Conservation (phyloP, 306 rosid species). For the Citrullus mucosospermus region DNA sequence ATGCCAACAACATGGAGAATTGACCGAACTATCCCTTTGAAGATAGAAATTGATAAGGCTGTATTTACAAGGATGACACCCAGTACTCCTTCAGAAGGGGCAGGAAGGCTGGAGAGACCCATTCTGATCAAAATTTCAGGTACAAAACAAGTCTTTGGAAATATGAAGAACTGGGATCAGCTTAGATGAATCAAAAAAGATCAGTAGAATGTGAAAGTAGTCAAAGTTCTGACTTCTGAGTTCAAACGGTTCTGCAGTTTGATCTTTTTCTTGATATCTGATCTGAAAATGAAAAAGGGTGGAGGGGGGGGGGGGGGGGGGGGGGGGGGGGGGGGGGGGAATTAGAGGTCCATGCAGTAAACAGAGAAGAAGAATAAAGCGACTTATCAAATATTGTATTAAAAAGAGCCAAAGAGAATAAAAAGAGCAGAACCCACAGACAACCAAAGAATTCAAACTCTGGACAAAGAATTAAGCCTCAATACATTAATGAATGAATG, state of each 20-base stretch:
- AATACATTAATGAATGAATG: neutral
- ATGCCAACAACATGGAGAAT: constrained; percentile 63
- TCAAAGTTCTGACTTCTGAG: neutral
- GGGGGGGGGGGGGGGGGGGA: neutral
- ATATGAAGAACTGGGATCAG: neutral
- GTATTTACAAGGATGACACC: constrained; percentile 68
- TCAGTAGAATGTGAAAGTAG: neutral
- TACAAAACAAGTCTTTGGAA: neutral
- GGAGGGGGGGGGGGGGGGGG: neutral
- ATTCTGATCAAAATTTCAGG: constrained; percentile 22
- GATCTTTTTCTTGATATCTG: neutral
- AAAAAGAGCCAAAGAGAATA: neutral
- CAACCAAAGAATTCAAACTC: neutral
- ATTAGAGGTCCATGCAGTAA: neutral
- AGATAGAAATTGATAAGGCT: constrained; percentile 60
- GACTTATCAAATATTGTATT: neutral
- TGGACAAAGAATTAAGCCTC: neutral
- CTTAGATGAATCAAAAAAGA: neutral
- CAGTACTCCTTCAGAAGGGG: constrained; percentile 88
- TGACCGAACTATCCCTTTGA: constrained; percentile 70
- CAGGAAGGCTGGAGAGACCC: constrained; percentile 96
- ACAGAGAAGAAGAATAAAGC: neutral
- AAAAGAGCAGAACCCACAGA: neutral
- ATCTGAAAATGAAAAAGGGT: constrained; percentile 6
- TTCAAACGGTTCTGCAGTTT: neutral